Base-by-base conservation (phyloP, 306 rosid species). In the Erythrophleum fordii region DNA sequence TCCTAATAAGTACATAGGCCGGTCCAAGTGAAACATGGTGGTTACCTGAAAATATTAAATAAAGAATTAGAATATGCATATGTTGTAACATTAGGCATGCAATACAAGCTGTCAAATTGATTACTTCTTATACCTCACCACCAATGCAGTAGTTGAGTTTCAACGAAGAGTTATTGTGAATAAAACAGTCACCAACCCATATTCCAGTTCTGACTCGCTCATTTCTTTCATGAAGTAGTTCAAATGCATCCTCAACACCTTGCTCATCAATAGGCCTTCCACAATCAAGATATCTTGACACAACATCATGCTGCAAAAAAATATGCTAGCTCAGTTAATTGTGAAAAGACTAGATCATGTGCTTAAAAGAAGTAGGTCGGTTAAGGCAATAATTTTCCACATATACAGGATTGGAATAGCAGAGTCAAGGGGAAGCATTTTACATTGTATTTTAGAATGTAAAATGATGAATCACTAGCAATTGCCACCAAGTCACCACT, bases 111-210 rank as follows among this genome's bases (percentile, higher is more conserved):
- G 8, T 34, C 49, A 34, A 53, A 73, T 4, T 11, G 31, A 73
- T 46, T 39, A 73, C 62, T 77, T 31, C 64, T 79, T 29, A 26
- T 88, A 88, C 92, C 92, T 88, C 90, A 9, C 95, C 95, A 80
- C 92, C 92, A 83, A 87, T 88, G 69, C 91, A 91, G 81, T 89
- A 85, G 80, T 91, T 87, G 51, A 91, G 87, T 76, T 89, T 87
- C 92, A 88, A 89, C 11, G 95, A 89, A 29, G 92, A 91, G 87
- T 82, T 87, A 82, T 85, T 85, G 80, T 91, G 89, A 72, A 88
- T 89, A 85, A 88, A 91, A 82, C 92, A 91, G 83, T 89, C 92
- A 69, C 91, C 95, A 75, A 91, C 95, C 91, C 92, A 88, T 44
- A 85, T 6, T 66, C 91, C 95, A 85, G 95, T 85, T 69, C 87